Conservation (phyloP, 2,329 filamentous ascomycete genomes). For the Stenocarpella maydis region DNA sequence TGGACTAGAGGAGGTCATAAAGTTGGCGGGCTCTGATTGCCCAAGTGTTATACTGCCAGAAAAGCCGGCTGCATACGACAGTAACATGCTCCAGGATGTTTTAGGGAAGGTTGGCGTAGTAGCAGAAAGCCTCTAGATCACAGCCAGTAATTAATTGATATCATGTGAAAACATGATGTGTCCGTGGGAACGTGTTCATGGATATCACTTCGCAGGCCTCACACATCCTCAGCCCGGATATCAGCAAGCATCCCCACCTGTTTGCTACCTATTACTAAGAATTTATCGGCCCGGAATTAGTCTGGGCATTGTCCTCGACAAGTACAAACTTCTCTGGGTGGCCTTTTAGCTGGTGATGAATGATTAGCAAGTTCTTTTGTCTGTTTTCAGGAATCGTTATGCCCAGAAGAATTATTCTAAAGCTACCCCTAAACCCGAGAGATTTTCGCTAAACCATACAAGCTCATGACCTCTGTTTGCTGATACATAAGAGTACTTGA, state of each 20-base stretch:
- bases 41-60: conserved; percentile 51
- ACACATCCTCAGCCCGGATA: no score
- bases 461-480: background rate
- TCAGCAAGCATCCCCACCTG: no score
- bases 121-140: background rate
- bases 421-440: no score
- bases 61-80: conserved; percentile 40
- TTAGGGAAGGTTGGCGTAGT: conserved; percentile 7
- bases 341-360: no score
- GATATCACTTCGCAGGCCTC: no score
- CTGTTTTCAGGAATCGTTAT: no score
- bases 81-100: conserved; percentile 35
- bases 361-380: no score
- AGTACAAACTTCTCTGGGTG: no score
- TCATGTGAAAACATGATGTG: no score
- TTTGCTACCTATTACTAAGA: no score
- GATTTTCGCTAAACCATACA: background rate
- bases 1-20: conserved; percentile 57
- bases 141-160: background rate
- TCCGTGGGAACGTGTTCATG: background rate
- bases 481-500: background rate
- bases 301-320: no score
- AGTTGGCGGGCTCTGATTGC: conserved; percentile 47
- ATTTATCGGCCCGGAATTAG: no score
- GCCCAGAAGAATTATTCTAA: background rate